Evolutionary conservation across 306 rosid genomes (phyloP), one percentile per base, ranked within the genome.

Genomic region (Vigna mungo): DNA sequence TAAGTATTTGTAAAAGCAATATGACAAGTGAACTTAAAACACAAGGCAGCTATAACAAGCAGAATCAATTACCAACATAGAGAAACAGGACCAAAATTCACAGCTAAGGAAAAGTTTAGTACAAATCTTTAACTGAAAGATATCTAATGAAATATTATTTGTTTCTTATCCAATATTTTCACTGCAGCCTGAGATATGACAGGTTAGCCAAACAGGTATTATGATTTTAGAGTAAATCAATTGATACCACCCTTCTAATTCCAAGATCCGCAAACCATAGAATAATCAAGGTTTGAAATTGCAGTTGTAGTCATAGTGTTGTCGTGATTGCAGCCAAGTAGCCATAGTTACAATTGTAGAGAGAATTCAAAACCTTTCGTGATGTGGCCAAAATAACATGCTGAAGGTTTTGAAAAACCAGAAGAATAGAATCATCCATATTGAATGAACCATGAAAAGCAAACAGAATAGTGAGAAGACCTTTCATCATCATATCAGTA

Each of bases 11-110:
- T 2, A 64, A 41, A 41, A 61, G 36, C 46, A 59, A 25, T 14
- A 56, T 21, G 59, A 72, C 37, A 58, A 72, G 81, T 46, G 46
- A 81, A 79, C 37, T 4, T 23, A 74, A 49, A 64, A 72, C 36
- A 52, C 30, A 37, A 36, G 71, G 74, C 55, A 30, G 60, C 16
- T 58, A 67, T 3, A 39, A 55, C 32, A 74, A 73, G 48, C 69
- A 39, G 56, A 63, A 64, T 17, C 74, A 56, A 39, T 64, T 37
- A 56, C 32, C 74, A 56, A 48, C 6, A 65, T 25, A 55, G 55
- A 82, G 53, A 8, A 68, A 73, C 55, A 39, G 54, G 68, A 66
- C 49, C 44, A 51, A 52, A 68, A 37, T 78, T 46, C 30, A 59
- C 16, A 20, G 7, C 44, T 36, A n/a, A 64, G 14, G 25, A 47